Base-by-base conservation (phyloP, 2,329 filamentous ascomycete genomes). In the Venturia nashicola region DNA sequence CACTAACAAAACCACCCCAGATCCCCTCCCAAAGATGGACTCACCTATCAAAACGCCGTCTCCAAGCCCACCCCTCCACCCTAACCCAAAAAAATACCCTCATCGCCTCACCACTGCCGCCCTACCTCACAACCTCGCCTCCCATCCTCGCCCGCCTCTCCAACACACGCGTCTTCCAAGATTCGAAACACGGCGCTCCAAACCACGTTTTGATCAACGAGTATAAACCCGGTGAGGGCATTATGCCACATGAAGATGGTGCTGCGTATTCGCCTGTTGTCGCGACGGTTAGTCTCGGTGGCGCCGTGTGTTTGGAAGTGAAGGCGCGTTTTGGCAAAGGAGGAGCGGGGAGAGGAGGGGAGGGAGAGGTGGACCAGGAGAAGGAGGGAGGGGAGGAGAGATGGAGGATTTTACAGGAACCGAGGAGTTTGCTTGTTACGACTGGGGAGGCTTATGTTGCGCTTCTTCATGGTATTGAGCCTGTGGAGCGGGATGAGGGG, bases 151-250 rank as follows among this genome's bases (percentile, higher is more conserved):
- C 27, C 2, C 27, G 27, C 27, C 27, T 27, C 27, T 27, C 27
- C 27, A 4, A 27, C 4, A 27, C 27, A 27, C 75, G 75, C 4
- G 76, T 86, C 14, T 88, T 87, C 70, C 66, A 72, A 2, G 72
- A 79, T 23, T 90, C 91, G 61, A 89, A 90, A 5, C 92, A 97
- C 71, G 70, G 78, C 20, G 80, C 79, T 4, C 90, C 93, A 2
- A 99, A 97, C 70, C 94, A 97, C 76, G 90, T 96, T 57, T 80
- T 97, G 44, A 86, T 97, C 69, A 99, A 99, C 71, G 92, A 97
- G 74, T 99, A 97, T 74, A 81, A 82, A 1, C 85, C 90, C 0
- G 90, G 90, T 1, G 84, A 96, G 67, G 93, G 93, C n/a, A 97
- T 97, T 68, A 96, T 97, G 90, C 87, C 92, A 59, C 93, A 97